Conservation (phyloP, 2,329 filamentous ascomycete species). For the Knoxdaviesia capensis region DNA sequence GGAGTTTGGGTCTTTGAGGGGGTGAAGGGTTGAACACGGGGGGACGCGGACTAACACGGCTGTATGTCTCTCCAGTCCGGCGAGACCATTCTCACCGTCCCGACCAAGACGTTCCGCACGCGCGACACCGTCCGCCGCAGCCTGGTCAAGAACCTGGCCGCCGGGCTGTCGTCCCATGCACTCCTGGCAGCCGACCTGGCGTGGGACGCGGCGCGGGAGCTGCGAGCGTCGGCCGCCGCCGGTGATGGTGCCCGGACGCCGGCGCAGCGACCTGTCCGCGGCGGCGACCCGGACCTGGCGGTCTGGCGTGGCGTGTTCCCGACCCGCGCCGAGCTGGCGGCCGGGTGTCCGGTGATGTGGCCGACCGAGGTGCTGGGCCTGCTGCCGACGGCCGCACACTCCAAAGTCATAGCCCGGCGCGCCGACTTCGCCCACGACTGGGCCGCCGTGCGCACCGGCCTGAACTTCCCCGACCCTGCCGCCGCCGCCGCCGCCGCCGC, state of each 20-base stretch:
- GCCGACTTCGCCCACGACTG: conserved; percentile 20
- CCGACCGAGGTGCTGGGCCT: conserved; percentile 20
- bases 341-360: conserved; percentile 28
- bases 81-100: conserved; percentile 44
- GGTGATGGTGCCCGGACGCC: no score
- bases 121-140: conserved; percentile 34
- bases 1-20: not conserved
- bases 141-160: conserved; percentile 29
- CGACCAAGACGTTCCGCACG: conserved; percentile 41
- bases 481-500: conserved; percentile 2
- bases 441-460: conserved; percentile 12
- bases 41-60: not conserved
- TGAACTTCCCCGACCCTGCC: conserved; percentile 9
- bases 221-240: no score
- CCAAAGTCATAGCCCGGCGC: no score
- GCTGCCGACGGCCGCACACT: conserved; percentile 23
- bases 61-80: conserved; percentile 10
- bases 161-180: conserved; percentile 43
- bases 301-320: conserved; percentile 53
- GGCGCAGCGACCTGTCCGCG: no score
- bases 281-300: conserved; percentile 17
- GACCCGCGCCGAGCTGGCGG: conserved; percentile 31
- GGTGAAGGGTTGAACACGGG: not conserved
- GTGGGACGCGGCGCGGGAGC: no score
- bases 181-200: conserved; percentile 51